Evolutionary conservation across 805 yeast genomes (phyloP).

Genomic region (Blastobotrys parvus): DNA sequence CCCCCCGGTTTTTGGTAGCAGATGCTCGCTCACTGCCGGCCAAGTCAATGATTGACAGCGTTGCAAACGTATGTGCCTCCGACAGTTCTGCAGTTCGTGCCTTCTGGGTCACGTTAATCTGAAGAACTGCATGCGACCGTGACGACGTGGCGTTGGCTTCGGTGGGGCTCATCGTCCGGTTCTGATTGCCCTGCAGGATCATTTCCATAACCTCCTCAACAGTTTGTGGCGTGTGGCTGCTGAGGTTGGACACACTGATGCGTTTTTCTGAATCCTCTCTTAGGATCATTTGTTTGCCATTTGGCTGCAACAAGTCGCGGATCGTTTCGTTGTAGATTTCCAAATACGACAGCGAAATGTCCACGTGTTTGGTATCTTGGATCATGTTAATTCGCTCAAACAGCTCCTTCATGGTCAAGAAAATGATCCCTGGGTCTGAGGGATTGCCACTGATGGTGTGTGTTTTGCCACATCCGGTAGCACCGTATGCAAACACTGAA

Average conservation of each 20-base stretch:
- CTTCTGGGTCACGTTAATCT: constrained; percentile 59
- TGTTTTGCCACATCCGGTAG: constrained; percentile 98
- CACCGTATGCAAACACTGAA: constrained; percentile 89
- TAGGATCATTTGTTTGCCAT: constrained; percentile 31
- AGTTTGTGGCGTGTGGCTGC: constrained; percentile 46
- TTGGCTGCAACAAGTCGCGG: constrained; percentile 64
- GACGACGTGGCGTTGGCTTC: constrained; percentile 88
- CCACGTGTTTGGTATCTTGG: constrained; percentile 47
- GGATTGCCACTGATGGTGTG: constrained; percentile 78
- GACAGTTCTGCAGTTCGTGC: constrained; percentile 52
- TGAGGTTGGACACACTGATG: constrained; percentile 65
- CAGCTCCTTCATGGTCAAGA: constrained; percentile 67
- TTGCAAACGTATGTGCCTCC: constrained; percentile 67
- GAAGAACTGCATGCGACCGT: constrained; percentile 89
- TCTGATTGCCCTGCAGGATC: constrained; percentile 59
- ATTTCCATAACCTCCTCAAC: constrained; percentile 46
- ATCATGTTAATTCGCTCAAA: constrained; percentile 52
- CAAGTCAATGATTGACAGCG: constrained; percentile 78
- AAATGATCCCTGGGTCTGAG: constrained; percentile 70
- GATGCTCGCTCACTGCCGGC: constrained; percentile 96
- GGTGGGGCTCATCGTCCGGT: constrained; percentile 79
- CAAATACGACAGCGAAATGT: constrained; percentile 54
- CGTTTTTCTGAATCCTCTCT: constrained; percentile 63
- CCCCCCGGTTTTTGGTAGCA: constrained; percentile 78
- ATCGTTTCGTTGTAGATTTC: constrained; percentile 91